Base-by-base conservation (phyloP, 306 rosid species). In the Sesbania bispinosa region DNA sequence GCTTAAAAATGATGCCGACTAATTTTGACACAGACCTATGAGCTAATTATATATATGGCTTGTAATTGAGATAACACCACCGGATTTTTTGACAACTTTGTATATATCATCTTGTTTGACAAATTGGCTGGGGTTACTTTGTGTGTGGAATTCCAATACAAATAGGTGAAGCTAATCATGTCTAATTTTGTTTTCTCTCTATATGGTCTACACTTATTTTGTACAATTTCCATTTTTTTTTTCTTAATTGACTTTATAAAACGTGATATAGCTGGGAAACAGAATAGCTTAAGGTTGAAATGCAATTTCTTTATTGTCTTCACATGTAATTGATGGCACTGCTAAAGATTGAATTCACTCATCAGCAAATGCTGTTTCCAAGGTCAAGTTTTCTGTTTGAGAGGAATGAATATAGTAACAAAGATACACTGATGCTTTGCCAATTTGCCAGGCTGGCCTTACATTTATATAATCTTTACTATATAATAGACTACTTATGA, bases 71-170 rank as follows among this genome's bases (percentile, higher is more conserved):
- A 46, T 21, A 76, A 15, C 13, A 20, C 20, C 19, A 23, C 0
- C 21, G 62, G 69, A 24, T 67, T 53, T 5, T 41, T 75, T 76
- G 75, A 48, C 39, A 26, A 33, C 18, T 39, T 42, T 43, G 41
- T 62, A 6, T 62, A 36, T 8, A 16, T 48, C 59, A 51, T 24
- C 62, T 24, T 74, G 64, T 68, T 69, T 68, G 71, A 66, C 55
- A 52, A 65, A 54, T 32, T 60, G 35, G 52, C 0, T 68, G 27
- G 58, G 27, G 35, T 58, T 36, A 20, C 41, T 29, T 27, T 8
- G 52, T 20, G 33, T 23, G 62, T 33, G 26, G 32, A 45, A 55
- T 57, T 76, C 42, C 47, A 60, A 43, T 19, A 18, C 70, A 71
- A 76, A 69, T 67, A 9, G 70, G 13, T 43, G 7, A 14, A 19